Conservation (phyloP, 2,329 filamentous ascomycete genomes). For the Mycocentrospora acerina region DNA sequence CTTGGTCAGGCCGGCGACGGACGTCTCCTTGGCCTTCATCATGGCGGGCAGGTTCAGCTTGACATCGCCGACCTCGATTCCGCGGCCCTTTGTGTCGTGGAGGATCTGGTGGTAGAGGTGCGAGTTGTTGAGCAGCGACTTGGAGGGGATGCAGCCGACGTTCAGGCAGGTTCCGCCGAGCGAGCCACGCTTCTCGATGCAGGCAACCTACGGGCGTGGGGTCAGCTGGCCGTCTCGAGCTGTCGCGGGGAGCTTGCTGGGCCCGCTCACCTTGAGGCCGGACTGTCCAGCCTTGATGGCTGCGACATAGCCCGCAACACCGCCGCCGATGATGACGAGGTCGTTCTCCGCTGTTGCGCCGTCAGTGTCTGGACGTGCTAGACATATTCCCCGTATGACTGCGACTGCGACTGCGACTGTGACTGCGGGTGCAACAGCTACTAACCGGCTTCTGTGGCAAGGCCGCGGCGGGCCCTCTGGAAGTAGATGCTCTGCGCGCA, state of each 20-base stretch:
- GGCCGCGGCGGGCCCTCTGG: slow-evolving; percentile 57
- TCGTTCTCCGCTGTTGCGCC: slow-evolving; percentile 78
- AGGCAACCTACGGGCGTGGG: slow-evolving; percentile 69
- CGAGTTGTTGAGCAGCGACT: slow-evolving; percentile 99
- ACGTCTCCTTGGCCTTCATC: slow-evolving; percentile 98
- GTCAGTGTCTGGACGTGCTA: slow-evolving; percentile 35
- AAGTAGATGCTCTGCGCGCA: slow-evolving; percentile 49
- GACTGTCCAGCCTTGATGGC: slow-evolving; percentile 99
- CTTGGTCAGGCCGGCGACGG: slow-evolving; percentile 87
- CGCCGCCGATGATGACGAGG: slow-evolving; percentile 94
- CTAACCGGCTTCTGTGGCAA: slow-evolving; percentile 57
- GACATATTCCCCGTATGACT: neutral
- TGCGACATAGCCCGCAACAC: slow-evolving; percentile 97
- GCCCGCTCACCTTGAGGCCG: slow-evolving; percentile 75
- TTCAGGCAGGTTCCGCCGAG: slow-evolving; percentile 98
- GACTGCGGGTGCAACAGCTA: slow-evolving; percentile 9
- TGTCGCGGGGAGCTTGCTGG: slow-evolving; percentile 2
- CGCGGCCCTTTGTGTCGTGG: slow-evolving; percentile 95
- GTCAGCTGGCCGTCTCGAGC: slow-evolving; percentile 7
- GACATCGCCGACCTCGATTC: slow-evolving; percentile 96
- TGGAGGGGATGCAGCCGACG: slow-evolving; percentile 98
- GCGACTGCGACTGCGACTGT: slow-evolving; percentile 19
- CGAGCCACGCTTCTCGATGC: slow-evolving; percentile 95
- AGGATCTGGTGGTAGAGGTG: slow-evolving; percentile 96
- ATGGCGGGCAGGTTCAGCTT: slow-evolving; percentile 92